Base-by-base conservation (phyloP, 768 basidiomycete genomes). In the Termitomyces sp. region DNA sequence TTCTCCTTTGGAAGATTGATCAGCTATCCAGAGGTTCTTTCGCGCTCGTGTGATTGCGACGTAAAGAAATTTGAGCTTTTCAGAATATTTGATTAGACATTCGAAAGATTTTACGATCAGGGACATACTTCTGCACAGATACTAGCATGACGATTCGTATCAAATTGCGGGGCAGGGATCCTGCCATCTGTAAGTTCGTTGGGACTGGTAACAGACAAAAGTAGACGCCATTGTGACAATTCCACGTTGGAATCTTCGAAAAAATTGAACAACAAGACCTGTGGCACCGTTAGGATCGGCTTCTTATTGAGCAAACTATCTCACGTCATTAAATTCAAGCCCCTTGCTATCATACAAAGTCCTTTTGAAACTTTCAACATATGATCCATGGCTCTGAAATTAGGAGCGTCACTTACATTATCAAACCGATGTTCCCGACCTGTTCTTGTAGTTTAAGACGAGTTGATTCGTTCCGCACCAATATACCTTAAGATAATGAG, bases 211-310 rank as follows among this genome's bases (percentile, higher is more conserved):
- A 69, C 73, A 52, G 82, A 81, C 4, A 86, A 66, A 4, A 88
- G 71, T 1, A 87, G 74, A 9, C 85, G 75, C 88, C 88, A 90
- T 50, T 84, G 83, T 0, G 80, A 69, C 1, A 68, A 57, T 43
- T 78, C 78, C 2, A 81, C 70, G 0, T 66, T 63, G 0, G 89
- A 91, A 62, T 88, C 86, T 28, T 82, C 78, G 63, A 91, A 91
- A 70, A 90, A 90, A 61, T 91, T 84, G 64, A 85, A 90, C 12
- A 91, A 65, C 3, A 91, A 74, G 4, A 91, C 88, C 88, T 89
- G 57, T 47, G 4, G 4, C 10, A 30, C 7, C 12, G 6, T 56
- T 6, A 56, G 16, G 18, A 33, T 26, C 16, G 10, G 7, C 18
- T 38, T 28, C 23, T 47, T 10, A 12, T 46, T 18, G 33, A 48